A percentile compares a stretch with the other conserved stretches of the same genome.
These are phyloP conservation scores for Brassica rapa DNA, from an alignment of 345 rosid species.

Conservation along the genomic window DNA sequence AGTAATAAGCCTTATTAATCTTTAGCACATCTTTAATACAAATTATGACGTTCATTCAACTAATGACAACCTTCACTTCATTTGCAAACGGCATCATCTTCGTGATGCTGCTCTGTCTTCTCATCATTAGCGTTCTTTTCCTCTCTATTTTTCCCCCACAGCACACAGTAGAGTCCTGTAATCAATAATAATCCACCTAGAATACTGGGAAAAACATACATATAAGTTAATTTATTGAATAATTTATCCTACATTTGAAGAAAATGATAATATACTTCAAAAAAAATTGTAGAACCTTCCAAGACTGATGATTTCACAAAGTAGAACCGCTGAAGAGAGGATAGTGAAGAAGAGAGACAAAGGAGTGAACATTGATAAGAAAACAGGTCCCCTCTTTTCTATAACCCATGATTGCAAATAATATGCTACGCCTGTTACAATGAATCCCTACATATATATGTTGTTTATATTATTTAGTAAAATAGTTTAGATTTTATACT, in stretches of 20 bases:
- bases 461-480: slow-evolving; percentile 8
- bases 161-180: slow-evolving; percentile 74
- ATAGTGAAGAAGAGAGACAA: slow-evolving; percentile 66
- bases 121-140: slow-evolving; percentile 22
- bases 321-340: slow-evolving; percentile 57
- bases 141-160: slow-evolving; percentile 87
- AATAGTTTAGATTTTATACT: background rate
- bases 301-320: slow-evolving; percentile 60
- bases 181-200: slow-evolving; percentile 72
- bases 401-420: slow-evolving; percentile 92
- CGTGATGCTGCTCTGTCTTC: slow-evolving; percentile 30
- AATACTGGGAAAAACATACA: slow-evolving; percentile 46
- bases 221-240: background rate
- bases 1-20: background rate
- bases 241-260: background rate
- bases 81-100: slow-evolving; percentile 41
- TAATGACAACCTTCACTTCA: slow-evolving; percentile 47
- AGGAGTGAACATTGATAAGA: slow-evolving; percentile 89
- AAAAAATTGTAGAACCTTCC: slow-evolving; percentile 59
- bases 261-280: background rate
- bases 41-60: background rate
- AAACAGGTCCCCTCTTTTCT: slow-evolving; percentile 90
- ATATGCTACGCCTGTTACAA: slow-evolving; percentile 82
- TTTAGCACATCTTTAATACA: slow-evolving; percentile 9
- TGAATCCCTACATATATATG: slow-evolving; percentile 60